Conservation (phyloP, 2,329 filamentous ascomycete species). For the Fusarium lyarnte region DNA sequence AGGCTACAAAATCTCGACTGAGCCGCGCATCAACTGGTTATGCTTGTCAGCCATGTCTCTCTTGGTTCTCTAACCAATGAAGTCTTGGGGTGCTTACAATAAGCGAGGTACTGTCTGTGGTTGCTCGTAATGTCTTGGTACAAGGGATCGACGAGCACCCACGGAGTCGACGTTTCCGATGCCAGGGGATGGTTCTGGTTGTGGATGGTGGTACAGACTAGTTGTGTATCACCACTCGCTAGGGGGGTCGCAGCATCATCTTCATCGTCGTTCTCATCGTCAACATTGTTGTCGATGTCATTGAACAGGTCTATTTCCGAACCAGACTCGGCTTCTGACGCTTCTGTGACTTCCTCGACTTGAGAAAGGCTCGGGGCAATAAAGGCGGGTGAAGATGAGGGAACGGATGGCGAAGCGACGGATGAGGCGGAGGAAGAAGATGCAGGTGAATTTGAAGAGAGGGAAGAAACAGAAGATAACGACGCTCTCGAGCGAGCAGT, state of each 20-base stretch:
- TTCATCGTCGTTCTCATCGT: conserved; percentile 5
- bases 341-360: conserved; percentile 26
- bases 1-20: conserved; percentile 62
- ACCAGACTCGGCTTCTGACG: conserved; percentile 27
- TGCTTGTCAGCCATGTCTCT: conserved; percentile 34
- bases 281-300: background rate
- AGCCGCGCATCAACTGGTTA: conserved; percentile 57
- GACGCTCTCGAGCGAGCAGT: conserved; percentile 29
- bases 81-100: conserved; percentile 48
- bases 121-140: conserved; percentile 64
- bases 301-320: conserved; percentile 16
- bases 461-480: conserved; percentile 31
- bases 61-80: conserved; percentile 3
- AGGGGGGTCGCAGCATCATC: conserved; percentile 28
- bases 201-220: conserved; percentile 41
- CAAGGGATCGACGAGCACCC: conserved; percentile 55
- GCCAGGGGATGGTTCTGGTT: conserved; percentile 30
- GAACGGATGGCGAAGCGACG: conserved; percentile 22
- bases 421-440: conserved; percentile 27
- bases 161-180: conserved; percentile 44
- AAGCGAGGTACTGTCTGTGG: conserved; percentile 53
- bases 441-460: conserved; percentile 29
- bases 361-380: conserved; percentile 22
- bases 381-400: conserved; percentile 29
- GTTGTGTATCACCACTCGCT: conserved; percentile 40